phyloP scores from a whole-genome alignment of 2,329 filamentous ascomycete species.

The Bipolaris gigantea region DNA sequence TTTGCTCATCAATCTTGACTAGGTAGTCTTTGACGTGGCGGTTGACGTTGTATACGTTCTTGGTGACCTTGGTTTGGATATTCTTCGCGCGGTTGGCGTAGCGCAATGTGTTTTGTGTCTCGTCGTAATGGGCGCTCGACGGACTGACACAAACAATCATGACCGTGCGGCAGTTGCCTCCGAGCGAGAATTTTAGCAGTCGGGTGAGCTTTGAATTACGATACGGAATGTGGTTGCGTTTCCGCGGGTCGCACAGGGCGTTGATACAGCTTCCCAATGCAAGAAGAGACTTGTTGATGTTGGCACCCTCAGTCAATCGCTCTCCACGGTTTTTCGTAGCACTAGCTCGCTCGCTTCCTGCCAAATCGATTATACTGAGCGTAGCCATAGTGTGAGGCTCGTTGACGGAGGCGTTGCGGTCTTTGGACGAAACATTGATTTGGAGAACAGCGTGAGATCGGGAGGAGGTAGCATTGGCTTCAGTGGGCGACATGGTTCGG shows the following conservation, averaged over 20 bases:
- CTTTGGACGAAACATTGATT: conserved; percentile 93
- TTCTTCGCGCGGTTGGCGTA: conserved; percentile 99
- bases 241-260: conserved; percentile 88
- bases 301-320: conserved; percentile 87
- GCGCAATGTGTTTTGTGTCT: conserved; percentile 95
- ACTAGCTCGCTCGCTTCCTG: conserved; percentile 92
- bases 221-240: conserved; percentile 93
- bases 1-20: conserved; percentile 98
- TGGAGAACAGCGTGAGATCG: conserved; percentile 96
- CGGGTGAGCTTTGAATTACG: conserved; percentile 96
- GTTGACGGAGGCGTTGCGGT: conserved; percentile 86
- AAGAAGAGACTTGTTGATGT: conserved; percentile 98
- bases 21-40: conserved; percentile 98
- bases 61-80: conserved; percentile 98
- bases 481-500: conserved; percentile 93
- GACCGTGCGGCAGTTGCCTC: conserved; percentile 97
- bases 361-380: conserved; percentile 95
- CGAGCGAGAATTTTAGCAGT: conserved; percentile 92
- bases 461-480: conserved; percentile 95
- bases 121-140: conserved; percentile 94
- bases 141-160: conserved; percentile 99
- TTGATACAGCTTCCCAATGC: conserved; percentile 98
- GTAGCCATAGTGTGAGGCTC: conserved; percentile 98
- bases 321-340: conserved; percentile 96
- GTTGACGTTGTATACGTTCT: conserved; percentile 98